Base-by-base conservation (phyloP, 1,284 basidiomycete genomes). In the Erythrobasidium hasegawianum region DNA sequence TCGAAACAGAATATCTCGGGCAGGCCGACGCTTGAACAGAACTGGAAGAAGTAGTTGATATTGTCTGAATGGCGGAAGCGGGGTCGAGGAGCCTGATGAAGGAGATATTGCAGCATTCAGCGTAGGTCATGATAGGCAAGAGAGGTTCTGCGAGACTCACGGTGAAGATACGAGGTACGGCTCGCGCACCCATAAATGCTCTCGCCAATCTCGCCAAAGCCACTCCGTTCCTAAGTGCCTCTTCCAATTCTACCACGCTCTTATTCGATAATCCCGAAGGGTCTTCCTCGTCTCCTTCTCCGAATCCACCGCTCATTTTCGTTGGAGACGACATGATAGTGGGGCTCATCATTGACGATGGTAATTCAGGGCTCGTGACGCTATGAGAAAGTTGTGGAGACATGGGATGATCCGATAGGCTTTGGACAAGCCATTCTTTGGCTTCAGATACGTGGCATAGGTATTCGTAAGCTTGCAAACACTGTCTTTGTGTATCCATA, bases 1-100 rank as follows among this genome's bases (percentile, higher is more conserved):
- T 98, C 96, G 75, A 99, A 98, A 56, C 92, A 89, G 75, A 97
- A 97, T 64, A 90, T 87, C 90, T 94, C 90, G 2, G 93, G 96
- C 70, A 99, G 83, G 11, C 91, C 90, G 58, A 94, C 86, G 69
- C 86, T 83, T 70, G 89, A 83, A 69, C 96, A 86, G 76, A 97
- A 98, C 70, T 83, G 83, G 77, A 98, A 90, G 79, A 97, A 98
- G 76, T 90, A 82, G 76, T 97, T 97, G 81, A 97, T 97, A 77
- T 98, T 99, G 77, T 97, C 96, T 1, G 93, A 95, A 80, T 98
- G 94, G 52, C 91, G 85, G 78, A 90, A 98, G 77, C 95, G 89
- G 54, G 96, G 83, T 78, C 92, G 95, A 24, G 90, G 87, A 40
- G 93, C 90, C 89, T 92, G 74, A n/a, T n/a, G n/a, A n/a, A n/a